Conservation (phyloP, 1,139 yeast species). For the Suhomyces yuchorum region DNA sequence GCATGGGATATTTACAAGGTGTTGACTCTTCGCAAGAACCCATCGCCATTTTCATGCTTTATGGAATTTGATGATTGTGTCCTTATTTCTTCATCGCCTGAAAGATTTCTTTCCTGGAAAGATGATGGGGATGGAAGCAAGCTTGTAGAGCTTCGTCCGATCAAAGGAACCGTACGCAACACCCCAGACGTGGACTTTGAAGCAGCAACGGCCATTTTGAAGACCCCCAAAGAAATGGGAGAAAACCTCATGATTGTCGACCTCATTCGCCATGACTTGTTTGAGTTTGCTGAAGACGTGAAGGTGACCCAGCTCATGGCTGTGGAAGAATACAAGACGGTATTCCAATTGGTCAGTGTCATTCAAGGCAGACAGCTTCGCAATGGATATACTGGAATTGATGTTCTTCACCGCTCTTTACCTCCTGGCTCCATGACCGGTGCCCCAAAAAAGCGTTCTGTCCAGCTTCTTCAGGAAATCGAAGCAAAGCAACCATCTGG, state of each 20-base stretch:
- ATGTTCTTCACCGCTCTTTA: constrained; percentile 71
- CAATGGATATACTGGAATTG: constrained; percentile 64
- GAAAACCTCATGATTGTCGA: constrained; percentile 98
- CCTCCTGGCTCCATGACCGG: constrained; percentile 99
- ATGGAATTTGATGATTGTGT: constrained; percentile 72
- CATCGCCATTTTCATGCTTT: constrained; percentile 90
- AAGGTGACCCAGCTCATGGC: constrained; percentile 78
- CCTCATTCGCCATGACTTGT: constrained; percentile 87
- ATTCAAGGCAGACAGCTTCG: constrained; percentile 62
- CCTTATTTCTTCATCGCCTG: constrained; percentile 90
- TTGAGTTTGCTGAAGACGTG: constrained; percentile 67
- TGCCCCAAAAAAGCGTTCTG: constrained; percentile 94
- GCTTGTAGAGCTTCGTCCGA: constrained; percentile 82
- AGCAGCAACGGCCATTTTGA: constrained; percentile 64
- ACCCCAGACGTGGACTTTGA: constrained; percentile 51
- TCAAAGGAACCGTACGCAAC: constrained; percentile 91
- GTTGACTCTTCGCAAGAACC: constrained; percentile 65
- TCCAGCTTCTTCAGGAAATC: constrained; percentile 69
- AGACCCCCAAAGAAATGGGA: constrained; percentile 91
- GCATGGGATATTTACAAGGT: constrained; percentile 85
- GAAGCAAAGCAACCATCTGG: constrained; percentile 43
- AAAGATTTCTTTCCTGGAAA: constrained; percentile 84
- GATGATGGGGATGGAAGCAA: constrained; percentile 32
- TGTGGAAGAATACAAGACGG: constrained; percentile 90
- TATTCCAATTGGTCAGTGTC: constrained; percentile 88